A percentile compares a stretch with the other conserved stretches of the same genome.
Evolutionary conservation across 1,284 basidiomycete species (phyloP).

Genomic region (Ustilago hordei): DNA sequence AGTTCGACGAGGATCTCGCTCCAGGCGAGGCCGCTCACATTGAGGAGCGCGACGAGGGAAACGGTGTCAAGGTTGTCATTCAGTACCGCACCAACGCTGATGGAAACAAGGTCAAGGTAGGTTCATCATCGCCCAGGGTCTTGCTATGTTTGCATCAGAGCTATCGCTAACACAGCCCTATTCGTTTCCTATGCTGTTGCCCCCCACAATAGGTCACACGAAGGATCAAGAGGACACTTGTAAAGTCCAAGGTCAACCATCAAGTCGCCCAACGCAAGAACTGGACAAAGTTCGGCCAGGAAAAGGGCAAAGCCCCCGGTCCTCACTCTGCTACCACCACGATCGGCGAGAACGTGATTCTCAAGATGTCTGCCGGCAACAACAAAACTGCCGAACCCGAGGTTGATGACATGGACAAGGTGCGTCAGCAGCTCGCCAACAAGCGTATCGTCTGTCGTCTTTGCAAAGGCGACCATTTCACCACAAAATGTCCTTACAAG

Average conservation of each 20-base stretch:
- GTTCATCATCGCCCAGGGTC: neutral
- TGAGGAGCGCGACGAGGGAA: slow-evolving; percentile 81
- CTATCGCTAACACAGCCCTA: neutral
- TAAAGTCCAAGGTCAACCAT: slow-evolving; percentile 93
- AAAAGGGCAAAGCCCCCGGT: slow-evolving; percentile 87
- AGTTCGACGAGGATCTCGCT: slow-evolving; percentile 59
- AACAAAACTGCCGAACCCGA: slow-evolving; percentile 75
- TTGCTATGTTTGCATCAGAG: neutral
- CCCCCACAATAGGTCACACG: slow-evolving; percentile 74
- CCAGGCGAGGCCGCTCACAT: slow-evolving; percentile 47
- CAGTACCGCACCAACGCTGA: slow-evolving; percentile 90
- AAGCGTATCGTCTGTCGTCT: slow-evolving; percentile 93
- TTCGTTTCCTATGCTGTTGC: neutral
- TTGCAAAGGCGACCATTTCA: slow-evolving; percentile 98
- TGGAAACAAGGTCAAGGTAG: slow-evolving; percentile 87
- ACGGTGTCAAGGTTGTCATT: slow-evolving; percentile 86
- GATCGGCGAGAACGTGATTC: slow-evolving; percentile 87
- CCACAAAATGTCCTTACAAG: slow-evolving; percentile 98
- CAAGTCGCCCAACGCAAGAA: slow-evolving; percentile 90
- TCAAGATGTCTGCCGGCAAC: slow-evolving; percentile 84
- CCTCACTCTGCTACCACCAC: slow-evolving; percentile 89
- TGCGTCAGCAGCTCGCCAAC: slow-evolving; percentile 78
- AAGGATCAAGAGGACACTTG: slow-evolving; percentile 85
- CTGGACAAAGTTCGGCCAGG: slow-evolving; percentile 94
- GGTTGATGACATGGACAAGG: slow-evolving; percentile 77